Conservation (phyloP, 768 basidiomycete genomes). For the Tulasnella sp. region DNA sequence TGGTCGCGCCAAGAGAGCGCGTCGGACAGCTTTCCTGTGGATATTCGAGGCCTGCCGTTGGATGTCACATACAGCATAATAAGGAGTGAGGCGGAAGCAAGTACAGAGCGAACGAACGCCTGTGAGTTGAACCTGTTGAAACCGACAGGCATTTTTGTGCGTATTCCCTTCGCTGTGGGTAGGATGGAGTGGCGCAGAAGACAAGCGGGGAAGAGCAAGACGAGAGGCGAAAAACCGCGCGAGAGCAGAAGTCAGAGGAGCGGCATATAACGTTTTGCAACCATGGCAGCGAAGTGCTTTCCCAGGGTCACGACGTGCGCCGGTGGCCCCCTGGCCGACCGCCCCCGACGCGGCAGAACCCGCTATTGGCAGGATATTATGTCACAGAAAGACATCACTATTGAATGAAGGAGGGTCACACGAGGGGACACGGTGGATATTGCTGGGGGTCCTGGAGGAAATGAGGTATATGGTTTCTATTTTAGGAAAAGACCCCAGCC, state of each 20-base stretch:
- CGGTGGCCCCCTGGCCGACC: not conserved
- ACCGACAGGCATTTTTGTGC: not conserved
- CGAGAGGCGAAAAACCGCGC: not conserved
- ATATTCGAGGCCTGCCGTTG: not conserved
- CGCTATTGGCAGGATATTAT: not conserved
- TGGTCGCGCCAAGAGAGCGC: not conserved
- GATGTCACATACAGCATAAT: slow-evolving; percentile 16
- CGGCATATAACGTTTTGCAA: not conserved
- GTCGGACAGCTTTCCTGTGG: not conserved
- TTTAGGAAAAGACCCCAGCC: not conserved
- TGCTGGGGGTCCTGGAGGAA: not conserved
- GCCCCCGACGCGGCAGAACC: not conserved
- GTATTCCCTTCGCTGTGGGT: not conserved
- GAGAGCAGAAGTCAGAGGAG: not conserved
- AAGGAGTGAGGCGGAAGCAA: slow-evolving; percentile 8
- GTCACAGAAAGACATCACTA: not conserved
- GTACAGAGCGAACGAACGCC: not conserved
- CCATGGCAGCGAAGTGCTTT: not conserved
- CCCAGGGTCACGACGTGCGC: not conserved
- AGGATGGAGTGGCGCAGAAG: not conserved
- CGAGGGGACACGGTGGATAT: not conserved
- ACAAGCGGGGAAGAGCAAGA: not conserved
- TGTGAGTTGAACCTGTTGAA: slow-evolving; percentile 7
- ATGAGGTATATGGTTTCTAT: not conserved
- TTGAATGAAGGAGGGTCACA: not conserved